Base-by-base conservation (phyloP, 805 yeast species). In the Candida methanosorbosa region DNA sequence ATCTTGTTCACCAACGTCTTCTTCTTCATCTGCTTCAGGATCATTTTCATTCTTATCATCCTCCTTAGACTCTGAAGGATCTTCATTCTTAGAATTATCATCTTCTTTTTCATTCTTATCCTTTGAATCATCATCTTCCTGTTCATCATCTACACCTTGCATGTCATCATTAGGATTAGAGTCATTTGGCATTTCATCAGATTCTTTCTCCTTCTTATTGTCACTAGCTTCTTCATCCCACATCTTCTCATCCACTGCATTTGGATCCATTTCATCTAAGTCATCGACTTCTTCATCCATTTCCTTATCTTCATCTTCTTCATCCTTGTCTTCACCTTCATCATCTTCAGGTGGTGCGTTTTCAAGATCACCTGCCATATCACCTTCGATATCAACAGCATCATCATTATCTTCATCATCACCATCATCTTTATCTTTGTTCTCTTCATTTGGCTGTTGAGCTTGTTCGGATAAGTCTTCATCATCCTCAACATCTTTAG, bases 201-300 rank as follows among this genome's bases (percentile, higher is more conserved):
- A 69, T 29, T 86, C 84, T 52, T 87, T 87, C 49, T 87, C 95
- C 50, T 85, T 83, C 16, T 73, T 69, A 42, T 74, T 74, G 13
- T 79, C 86, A 37, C 77, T 70, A 11, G 81, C 83, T 53, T 90
- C 87, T 49, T 88, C 97, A 50, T 90, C 92, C 95, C 97, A 90
- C 95, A 86, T 86, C 60, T 86, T 90, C 45, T 90, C 97, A 54
- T 90, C 97, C 33, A 90, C 76, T 3, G 95, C 95, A 58, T 87
- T 85, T 2, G 95, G 95, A 65, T 88, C 97, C 42, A 81, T 66
- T 37, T 86, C 94, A 54, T 84, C 94, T 22, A 90, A 61, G 49
- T 88, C 84, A 43, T 90, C 97, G 28, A 87, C 70, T 51, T 87
- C 90, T 43, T 88, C 96, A 50, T 88, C 96, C 36, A 84, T 50